Evolutionary conservation across 1,139 yeast species (phyloP), one percentile per base, ranked within the genome.

Genomic region (Debaryomyces psychrophilus): DNA sequence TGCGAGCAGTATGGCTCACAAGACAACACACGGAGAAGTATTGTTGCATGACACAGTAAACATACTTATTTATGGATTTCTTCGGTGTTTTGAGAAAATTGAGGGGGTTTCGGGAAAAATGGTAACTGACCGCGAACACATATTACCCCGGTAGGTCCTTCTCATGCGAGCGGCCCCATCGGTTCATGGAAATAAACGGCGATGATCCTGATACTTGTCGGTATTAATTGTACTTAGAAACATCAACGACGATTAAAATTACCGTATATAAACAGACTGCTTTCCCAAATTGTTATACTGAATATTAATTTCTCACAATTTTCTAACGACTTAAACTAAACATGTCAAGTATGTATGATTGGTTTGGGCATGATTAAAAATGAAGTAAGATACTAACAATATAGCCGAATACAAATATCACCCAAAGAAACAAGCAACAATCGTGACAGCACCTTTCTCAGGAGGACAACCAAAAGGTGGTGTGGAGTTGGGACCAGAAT

Each of bases 401-500:
- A 15, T 40, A 61, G 68, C 65, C 40, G 47, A 60, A 48, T 85
- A 76, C 71, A 78, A 81, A 53, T 81, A 71, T 60, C 78, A 77
- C 58, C 76, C 82, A 43, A 61, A 73, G 39, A 82, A 76, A 55
- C 73, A 80, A 50, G 79, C 82, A 26, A 77, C 89, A 17, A 71
- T 90, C 47, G 81, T 90, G 54, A 76, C 85, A 23, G 97, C 96
- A 0, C 97, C 97, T 44, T 90, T 90, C 64, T 83, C 92, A 31
- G 98, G 97, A n/a, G 99, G 99, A 49, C 99, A 92, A 67, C 95
- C 92, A 44, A 87, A 88, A 60, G 81, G 85, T 29, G 99, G 99
- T 46, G 97, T 92, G 34, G 98, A 92, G 60, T 79, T 83, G 48
- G 99, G 97, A 25, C 98, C 99, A n/a, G 81, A 84, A 51, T 85